Evolutionary conservation across 148 eudicot species (phyloP), one percentile per base, ranked within the genome.

Genomic region (Silene conica): DNA sequence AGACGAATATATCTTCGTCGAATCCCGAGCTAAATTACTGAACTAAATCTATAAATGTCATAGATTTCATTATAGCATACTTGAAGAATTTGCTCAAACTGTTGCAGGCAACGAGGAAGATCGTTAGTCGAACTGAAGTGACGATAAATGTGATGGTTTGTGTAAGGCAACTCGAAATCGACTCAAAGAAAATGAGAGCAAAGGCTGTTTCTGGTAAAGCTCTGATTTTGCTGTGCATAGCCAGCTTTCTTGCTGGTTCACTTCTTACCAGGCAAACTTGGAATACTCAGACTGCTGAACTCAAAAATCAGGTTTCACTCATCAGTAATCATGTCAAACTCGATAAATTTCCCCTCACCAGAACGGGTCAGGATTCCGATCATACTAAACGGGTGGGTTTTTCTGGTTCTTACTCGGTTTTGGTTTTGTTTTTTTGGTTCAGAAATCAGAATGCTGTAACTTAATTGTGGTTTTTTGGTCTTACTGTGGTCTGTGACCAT

Each of bases 161-260:
- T 75, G 80, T 66, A 52, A 59, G 75, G 84, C 82, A 83, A 63
- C 63, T 69, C 18, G 67, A 76, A 41, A 74, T 48, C 43, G 79
- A 76, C n/a, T 75, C 73, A 0, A 82, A 81, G 78, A 88, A 84
- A 81, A 92, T 88, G 92, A 77, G 92, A 52, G 91, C 82, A 61
- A 89, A 83, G 76, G 54, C 78, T 56, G 80, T 90, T 72, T 80
- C 91, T 0, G 86, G 80, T 41, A 92, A 87, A 70, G 80, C 85
- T 48, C 82, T 90, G 6, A 56, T 90, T 5, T 69, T 85, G 31
- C 83, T 92, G 11, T 92, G 96, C 81, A 65, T 88, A 21, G 90
- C 88, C 5, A 87, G 96, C 77, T 90, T 92, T 80, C 84, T 92
- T 3, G 91, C 84, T 26, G 97, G 97, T 43, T 80, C 93, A 34